Evolutionary conservation across 495 filamentous ascomycete genomes (phyloP), one percentile per base, ranked within the genome.

Genomic region (Penicillium diatomitis): DNA sequence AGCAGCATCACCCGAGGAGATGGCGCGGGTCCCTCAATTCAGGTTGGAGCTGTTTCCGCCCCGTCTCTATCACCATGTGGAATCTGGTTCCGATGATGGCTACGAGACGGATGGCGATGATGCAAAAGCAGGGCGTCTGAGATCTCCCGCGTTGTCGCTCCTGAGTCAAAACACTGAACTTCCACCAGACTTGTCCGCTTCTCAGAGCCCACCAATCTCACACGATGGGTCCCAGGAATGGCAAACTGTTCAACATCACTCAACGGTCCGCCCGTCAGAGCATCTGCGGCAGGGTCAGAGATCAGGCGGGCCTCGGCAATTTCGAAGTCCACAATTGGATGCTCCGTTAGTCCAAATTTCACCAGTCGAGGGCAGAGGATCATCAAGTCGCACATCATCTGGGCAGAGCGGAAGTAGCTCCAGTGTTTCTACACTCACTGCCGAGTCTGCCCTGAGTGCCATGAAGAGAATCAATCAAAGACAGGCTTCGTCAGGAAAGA

Each of bases 101-200:
- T 72, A 77, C 46, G 68, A 74, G n/a, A 69, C 62, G 7, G 72
- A 78, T 29, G 52, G 60, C 36, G 74, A 77, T 20, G 20, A 20
- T 50, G 31, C 42, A 0, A 57, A 55, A 11, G 51, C 40, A 29
- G 48, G 50, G 8, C n/a, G 46, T 40, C 51, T 44, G 6, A 57
- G 57, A 0, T 71, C 70, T 30, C 64, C 68, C 2, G 50, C 61
- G 0, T 48, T 62, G n/a, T 71, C 68, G 6, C 66, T 68, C 41
- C 49, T 62, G 8, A 70, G 67, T 37, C 55, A 68, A 29, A 33
- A 44, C 8, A 69, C 64, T 4, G 66, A 66, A 28, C 58, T 57
- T 31, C 64, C 67, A 8, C 56, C 38, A 8, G 52, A 46, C 6
- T 58, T 62, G 0, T 61, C 62, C n/a, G 43, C 53, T 41, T 62